These are phyloP conservation scores for Micractinium conductrix DNA, from an alignment of 139 green algal genomes.

Conservation along the genomic window DNA sequence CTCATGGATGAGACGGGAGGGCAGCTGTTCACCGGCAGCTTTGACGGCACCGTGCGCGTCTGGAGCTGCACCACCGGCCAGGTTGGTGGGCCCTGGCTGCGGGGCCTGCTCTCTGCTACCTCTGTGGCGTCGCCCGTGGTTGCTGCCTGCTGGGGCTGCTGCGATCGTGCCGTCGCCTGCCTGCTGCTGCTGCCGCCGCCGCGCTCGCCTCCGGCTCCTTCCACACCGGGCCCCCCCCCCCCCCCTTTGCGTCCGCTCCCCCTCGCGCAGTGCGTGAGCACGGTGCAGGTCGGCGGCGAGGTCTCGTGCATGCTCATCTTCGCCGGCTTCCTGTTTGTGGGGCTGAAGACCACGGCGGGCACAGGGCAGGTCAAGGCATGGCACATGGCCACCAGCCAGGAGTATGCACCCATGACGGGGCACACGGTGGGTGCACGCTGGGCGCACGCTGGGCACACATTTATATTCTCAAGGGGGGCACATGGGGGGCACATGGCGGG, in stretches of 20 bases:
- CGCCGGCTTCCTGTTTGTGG: constrained; percentile 77
- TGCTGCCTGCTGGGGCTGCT: neutral
- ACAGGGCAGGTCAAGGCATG: constrained; percentile 56
- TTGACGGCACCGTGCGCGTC: constrained; percentile 69
- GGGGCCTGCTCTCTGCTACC: neutral
- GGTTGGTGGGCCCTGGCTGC: constrained; percentile 40
- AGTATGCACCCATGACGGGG: constrained; percentile 58
- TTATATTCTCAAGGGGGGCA: too few species aligned
- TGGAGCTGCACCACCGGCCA: constrained; percentile 72
- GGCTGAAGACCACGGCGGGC: constrained; percentile 51
- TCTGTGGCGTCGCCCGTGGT: neutral
- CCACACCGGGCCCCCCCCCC: neutral
- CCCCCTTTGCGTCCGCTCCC: neutral
- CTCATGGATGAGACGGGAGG: constrained; percentile 43
- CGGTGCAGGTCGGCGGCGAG: constrained; percentile 69
- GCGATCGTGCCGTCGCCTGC: neutral
- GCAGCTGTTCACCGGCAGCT: constrained; percentile 79
- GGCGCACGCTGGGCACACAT: too few species aligned
- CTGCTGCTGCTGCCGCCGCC: neutral
- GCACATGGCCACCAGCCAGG: constrained; percentile 57
- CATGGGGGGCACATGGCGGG: too few species aligned
- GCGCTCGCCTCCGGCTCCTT: neutral
- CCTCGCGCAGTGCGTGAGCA: constrained; percentile 58
- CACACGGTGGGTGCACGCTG: constrained; percentile 57
- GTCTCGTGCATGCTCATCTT: constrained; percentile 74